Evolutionary conservation across 495 filamentous ascomycete genomes (phyloP).

Genomic region (Aspergillus sclerotiicarbonarius): DNA sequence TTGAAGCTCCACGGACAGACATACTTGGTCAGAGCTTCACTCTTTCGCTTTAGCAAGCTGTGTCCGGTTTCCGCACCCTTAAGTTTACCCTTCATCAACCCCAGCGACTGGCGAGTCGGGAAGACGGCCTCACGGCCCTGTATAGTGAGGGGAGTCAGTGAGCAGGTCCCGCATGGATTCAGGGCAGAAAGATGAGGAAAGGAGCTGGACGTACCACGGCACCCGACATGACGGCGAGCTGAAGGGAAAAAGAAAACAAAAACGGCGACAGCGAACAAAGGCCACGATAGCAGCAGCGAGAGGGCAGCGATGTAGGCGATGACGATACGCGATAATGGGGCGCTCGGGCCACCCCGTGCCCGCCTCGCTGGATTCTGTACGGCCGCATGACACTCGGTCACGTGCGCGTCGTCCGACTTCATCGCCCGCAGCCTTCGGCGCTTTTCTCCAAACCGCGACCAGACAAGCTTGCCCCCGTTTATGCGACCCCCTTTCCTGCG

Average conservation of each 20-base stretch:
- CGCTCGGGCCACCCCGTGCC: conserved; percentile 26
- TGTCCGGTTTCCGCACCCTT: conserved; percentile 94
- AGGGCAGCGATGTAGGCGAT: conserved; percentile 25
- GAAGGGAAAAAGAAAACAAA: neutral
- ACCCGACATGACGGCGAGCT: conserved; percentile 50
- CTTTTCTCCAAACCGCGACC: conserved; percentile 25
- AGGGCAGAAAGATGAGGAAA: neutral
- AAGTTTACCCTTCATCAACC: conserved; percentile 96
- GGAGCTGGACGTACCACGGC: conserved; percentile 48
- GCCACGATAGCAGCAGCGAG: conserved; percentile 15
- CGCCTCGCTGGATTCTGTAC: neutral
- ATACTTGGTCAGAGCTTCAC: conserved; percentile 87
- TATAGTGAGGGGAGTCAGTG: conserved; percentile 11
- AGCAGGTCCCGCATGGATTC: neutral
- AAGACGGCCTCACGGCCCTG: conserved; percentile 82
- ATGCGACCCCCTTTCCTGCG: conserved; percentile 24
- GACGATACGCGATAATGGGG: conserved; percentile 11
- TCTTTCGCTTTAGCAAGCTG: conserved; percentile 85
- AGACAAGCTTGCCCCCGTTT: conserved; percentile 27
- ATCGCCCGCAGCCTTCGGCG: conserved; percentile 18
- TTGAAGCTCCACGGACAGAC: conserved; percentile 15
- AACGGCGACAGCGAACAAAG: conserved; percentile 17
- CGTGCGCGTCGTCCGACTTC: conserved; percentile 32
- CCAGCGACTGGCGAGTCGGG: conserved; percentile 93
- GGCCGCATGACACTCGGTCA: conserved; percentile 26